phyloP scores from a whole-genome alignment of 768 basidiomycete species.

The Lactarius sp. region DNA sequence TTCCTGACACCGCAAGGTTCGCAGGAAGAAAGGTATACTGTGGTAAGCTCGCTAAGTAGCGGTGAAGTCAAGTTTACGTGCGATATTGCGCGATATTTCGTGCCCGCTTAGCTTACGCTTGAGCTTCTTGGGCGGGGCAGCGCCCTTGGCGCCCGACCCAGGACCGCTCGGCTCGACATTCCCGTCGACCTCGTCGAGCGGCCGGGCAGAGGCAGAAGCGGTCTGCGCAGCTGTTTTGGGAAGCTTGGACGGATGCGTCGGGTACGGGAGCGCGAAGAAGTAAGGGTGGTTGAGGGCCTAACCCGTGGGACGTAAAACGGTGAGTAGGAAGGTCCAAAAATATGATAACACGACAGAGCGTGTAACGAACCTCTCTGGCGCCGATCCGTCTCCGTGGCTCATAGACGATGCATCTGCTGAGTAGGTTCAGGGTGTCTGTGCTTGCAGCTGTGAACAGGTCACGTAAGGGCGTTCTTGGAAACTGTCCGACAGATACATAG shows the following conservation, averaged over 20 bases:
- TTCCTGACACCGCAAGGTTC: no score
- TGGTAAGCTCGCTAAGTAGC: conserved; percentile 29
- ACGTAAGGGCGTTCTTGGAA: conserved; percentile 76
- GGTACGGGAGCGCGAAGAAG: conserved; percentile 80
- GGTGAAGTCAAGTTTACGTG: conserved; percentile 69
- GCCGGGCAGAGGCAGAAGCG: conserved; percentile 41
- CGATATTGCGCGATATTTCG: conserved; percentile 47
- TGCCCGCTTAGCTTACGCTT: conserved; percentile 70
- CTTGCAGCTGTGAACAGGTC: conserved; percentile 90
- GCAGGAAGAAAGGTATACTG: not conserved
- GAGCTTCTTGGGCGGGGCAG: conserved; percentile 46
- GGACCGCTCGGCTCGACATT: conserved; percentile 52
- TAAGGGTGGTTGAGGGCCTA: conserved; percentile 86
- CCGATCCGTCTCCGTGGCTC: conserved; percentile 81
- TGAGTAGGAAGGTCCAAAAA: no score
- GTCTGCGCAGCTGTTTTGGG: conserved; percentile 58
- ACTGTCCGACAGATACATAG: conserved; percentile 81
- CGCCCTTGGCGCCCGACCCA: conserved; percentile 50
- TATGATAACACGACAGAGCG: not conserved
- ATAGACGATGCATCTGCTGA: conserved; percentile 73
- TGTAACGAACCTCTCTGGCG: conserved; percentile 52
- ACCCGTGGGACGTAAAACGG: not conserved
- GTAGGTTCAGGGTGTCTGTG: conserved; percentile 76
- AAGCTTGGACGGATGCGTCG: conserved; percentile 82
- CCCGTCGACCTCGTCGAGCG: conserved; percentile 74